These are phyloP conservation scores for Rhododendron kiyosumense DNA, from an alignment of 148 eudicot species.

Conservation along the genomic window DNA sequence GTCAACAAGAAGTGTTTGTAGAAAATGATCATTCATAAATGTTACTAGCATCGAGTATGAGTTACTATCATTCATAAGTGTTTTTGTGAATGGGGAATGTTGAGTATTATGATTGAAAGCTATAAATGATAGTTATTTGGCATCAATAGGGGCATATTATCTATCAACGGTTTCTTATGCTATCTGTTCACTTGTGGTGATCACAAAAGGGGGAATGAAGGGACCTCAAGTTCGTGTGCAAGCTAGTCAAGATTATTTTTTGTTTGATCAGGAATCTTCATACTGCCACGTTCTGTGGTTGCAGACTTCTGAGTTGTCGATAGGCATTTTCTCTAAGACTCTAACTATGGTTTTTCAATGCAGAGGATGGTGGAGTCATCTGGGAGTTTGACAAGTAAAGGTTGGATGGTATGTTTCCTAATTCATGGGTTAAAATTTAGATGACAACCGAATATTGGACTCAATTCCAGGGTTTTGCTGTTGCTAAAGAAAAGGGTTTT, in stretches of 20 bases:
- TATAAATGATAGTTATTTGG: neutral
- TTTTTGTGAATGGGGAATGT: too few species aligned
- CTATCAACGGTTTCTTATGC: neutral
- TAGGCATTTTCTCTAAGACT: neutral
- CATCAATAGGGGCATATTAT: neutral
- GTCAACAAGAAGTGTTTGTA: neutral
- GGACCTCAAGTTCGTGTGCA: neutral
- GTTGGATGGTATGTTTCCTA: neutral
- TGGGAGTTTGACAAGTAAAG: slow-evolving; percentile 5
- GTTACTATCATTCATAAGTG: neutral
- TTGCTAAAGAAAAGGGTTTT: neutral
- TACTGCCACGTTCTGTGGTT: neutral
- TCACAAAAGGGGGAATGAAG: neutral
- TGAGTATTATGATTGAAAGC: neutral
- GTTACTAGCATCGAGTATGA: neutral
- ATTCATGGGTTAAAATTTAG: neutral
- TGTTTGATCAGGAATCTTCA: neutral
- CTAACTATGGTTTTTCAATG: neutral
- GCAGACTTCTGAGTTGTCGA: neutral
- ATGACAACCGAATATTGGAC: neutral
- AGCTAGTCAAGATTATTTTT: neutral
- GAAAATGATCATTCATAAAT: neutral
- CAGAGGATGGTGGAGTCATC: slow-evolving; percentile 5
- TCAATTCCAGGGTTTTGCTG: neutral
- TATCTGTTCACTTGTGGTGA: neutral